Evolutionary conservation across 164 flowering plant species (phyloP), one percentile per base, ranked within the genome.

Genomic region (Litsea cubeba): DNA sequence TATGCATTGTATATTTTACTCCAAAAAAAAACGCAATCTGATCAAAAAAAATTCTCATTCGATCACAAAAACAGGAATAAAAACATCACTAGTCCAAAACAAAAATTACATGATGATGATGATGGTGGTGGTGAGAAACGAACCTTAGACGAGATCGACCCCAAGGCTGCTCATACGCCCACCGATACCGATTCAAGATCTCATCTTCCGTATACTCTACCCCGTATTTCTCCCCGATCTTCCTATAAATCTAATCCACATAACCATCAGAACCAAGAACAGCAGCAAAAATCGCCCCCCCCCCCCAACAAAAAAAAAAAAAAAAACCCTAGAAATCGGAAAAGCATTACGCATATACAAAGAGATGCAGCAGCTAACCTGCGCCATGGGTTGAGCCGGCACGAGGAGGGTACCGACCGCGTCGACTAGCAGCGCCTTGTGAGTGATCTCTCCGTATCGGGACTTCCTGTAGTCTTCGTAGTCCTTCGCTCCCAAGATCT

Each of bases 111-210:
- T 62, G 65, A n/a, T 5, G 24, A 24, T n/a, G n/a, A n/a, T 62
- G 62, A 10, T 8, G 62, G 5, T 28, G 30, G n/a, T 12, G 22
- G n/a, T 11, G 70, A 60, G 25, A 20, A 50, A 71, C 78, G 70
- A 25, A 87, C 99, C 99, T 90, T 81, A 93, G 89, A 64, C 94
- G 90, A 65, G 99, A 95, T 86, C 82, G 74, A 14, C 95, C 95
- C 98, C 98, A 95, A 24, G 98, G 99, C 85, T 91, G 93, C 82
- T 60, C 96, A 76, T 95, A 95, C 72, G 98, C 99, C 82, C 94
- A 78, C 74, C 99, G 83, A 78, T 91, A 95, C 81, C 96, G 84
- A 72, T 79, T 76, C 79, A 95, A 72, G 73, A 93, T 95, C 86
- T 95, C 99, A 49, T 54, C 74, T 71, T 95, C 99, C 4, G 97